Evolutionary conservation across 2,329 filamentous ascomycete species (phyloP).

Genomic region (Hysterium pulicare): DNA sequence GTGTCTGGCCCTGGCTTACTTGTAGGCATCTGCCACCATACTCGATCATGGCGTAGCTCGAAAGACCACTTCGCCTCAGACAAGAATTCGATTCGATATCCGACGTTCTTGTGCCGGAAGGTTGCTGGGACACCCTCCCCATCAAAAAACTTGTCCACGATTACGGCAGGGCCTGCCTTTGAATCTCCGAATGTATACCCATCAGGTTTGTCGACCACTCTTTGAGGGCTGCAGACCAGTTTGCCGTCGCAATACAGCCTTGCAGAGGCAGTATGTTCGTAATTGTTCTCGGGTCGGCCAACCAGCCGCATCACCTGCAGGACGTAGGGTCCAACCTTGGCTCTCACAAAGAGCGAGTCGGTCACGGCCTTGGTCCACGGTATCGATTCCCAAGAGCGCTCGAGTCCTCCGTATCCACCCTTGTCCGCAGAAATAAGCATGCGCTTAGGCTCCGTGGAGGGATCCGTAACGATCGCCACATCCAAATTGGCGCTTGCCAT

Average conservation of each 20-base stretch:
- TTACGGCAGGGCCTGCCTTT: too few species aligned
- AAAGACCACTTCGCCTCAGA: too few species aligned
- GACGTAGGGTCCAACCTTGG: slow-evolving; percentile 5
- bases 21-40: too few species aligned
- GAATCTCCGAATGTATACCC: too few species aligned
- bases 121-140: too few species aligned
- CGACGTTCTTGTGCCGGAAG: too few species aligned
- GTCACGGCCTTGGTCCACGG: slow-evolving; percentile 6
- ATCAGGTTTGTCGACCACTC: too few species aligned
- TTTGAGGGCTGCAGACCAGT: too few species aligned
- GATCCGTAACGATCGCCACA: not conserved
- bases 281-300: slow-evolving; percentile 5
- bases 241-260: slow-evolving; percentile 6
- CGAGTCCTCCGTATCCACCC: slow-evolving; percentile 6
- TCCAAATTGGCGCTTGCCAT: slow-evolving; percentile 4
- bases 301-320: slow-evolving; percentile 7
- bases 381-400: slow-evolving; percentile 5
- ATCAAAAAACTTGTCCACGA: too few species aligned
- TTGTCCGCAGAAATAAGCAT: slow-evolving; percentile 4
- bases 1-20: too few species aligned
- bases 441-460: slow-evolving; percentile 1
- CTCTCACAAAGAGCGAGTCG: slow-evolving; percentile 7
- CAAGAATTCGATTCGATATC: too few species aligned
- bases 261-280: slow-evolving; percentile 2
- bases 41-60: too few species aligned